Conservation (phyloP, 306 rosid species). For the Pyrus betulifolia region DNA sequence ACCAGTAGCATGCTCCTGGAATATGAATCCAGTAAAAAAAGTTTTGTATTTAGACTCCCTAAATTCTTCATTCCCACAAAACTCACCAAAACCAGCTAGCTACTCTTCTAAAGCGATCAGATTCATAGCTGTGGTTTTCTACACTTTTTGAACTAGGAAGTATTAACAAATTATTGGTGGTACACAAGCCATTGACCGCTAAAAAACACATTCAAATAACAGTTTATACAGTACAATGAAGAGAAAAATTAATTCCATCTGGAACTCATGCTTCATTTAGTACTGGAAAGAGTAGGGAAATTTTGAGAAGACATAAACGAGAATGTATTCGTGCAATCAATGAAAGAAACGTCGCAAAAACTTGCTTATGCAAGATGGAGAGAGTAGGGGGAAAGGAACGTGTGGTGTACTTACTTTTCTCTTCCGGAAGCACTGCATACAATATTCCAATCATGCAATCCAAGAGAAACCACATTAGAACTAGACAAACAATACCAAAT, state of each 20-base stretch:
- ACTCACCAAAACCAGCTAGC: not conserved
- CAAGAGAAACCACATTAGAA: constrained; percentile 26
- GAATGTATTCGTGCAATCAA: not conserved
- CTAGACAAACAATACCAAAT: not conserved
- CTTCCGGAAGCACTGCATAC: constrained; percentile 70
- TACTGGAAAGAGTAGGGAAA: not conserved
- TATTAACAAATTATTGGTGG: not conserved
- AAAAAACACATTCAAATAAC: not conserved
- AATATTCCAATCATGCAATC: constrained; percentile 42
- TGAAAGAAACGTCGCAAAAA: not conserved
- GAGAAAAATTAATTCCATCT: not conserved
- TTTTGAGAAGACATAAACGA: not conserved
- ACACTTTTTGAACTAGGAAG: not conserved
- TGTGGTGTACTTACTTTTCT: constrained; percentile 62
- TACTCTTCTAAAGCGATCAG: not conserved
- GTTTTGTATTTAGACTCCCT: not conserved
- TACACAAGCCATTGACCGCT: not conserved
- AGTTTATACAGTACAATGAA: not conserved
- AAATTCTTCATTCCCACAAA: not conserved
- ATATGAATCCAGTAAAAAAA: not conserved
- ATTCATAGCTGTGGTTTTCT: not conserved
- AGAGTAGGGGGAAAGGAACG: not conserved
- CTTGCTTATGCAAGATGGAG: not conserved
- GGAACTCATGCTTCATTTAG: not conserved
- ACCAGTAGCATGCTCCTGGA: not conserved